A percentile compares a stretch with the other conserved stretches of the same genome.
Conservation (phyloP, 441 rosid species). For the Eutrema salsugineum region DNA sequence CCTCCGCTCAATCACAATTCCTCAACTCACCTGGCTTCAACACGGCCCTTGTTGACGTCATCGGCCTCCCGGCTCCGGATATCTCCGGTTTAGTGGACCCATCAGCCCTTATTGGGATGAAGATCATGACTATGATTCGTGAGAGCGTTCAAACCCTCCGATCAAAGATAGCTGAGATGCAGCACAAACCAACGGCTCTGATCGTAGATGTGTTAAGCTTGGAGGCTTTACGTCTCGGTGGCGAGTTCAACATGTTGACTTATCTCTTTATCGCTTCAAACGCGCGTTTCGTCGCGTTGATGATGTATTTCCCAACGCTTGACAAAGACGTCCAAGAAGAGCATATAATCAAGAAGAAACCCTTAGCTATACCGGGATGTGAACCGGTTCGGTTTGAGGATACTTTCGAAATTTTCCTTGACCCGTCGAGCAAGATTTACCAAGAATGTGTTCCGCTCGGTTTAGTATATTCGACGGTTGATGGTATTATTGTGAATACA, state of each 20-base stretch:
- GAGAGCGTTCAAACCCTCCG: conserved; percentile 32
- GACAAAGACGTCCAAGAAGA: conserved; percentile 29
- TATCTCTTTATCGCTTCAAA: conserved; percentile 37
- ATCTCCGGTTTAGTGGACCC: conserved; percentile 32
- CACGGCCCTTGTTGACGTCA: background rate
- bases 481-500: conserved; percentile 35
- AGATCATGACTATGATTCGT: conserved; percentile 31
- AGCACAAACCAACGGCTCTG: conserved; percentile 34
- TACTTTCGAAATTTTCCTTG: conserved; percentile 13
- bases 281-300: conserved; percentile 33
- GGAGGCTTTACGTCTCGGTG: conserved; percentile 29
- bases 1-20: conserved; percentile 24
- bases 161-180: conserved; percentile 32
- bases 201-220: conserved; percentile 45
- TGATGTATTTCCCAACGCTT: conserved; percentile 16
- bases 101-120: background rate
- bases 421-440: conserved; percentile 10
- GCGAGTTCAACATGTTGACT: conserved; percentile 41
- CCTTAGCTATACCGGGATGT: conserved; percentile 33
- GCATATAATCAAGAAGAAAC: conserved; percentile 11
- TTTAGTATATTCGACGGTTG: conserved; percentile 10
- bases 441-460: conserved; percentile 3
- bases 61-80: conserved; percentile 36
- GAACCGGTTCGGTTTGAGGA: conserved; percentile 34
- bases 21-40: conserved; percentile 18